Base-by-base conservation (phyloP, 352 stramenopile genomes). In the Ophiocytium majus region DNA sequence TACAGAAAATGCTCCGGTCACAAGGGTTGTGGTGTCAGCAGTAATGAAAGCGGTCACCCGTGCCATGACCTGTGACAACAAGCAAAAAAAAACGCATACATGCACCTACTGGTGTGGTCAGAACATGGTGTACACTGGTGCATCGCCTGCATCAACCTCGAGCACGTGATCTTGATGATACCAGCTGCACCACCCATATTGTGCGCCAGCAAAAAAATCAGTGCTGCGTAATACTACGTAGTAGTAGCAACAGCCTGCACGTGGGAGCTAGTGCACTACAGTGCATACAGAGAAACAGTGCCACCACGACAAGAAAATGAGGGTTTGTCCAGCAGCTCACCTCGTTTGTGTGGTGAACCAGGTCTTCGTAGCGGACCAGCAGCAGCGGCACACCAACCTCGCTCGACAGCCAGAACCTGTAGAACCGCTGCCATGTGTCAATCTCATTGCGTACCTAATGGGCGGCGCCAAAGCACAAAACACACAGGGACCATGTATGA, bases 321-420 rank as follows among this genome's bases (percentile, higher is more conserved):
- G n/a, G n/a, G n/a, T n/a, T n/a, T n/a, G n/a, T 57, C 5, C 43
- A 57, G 43, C 14, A 28, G 17, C 50, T 37, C 81, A 86, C 81
- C 76, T 86, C 17, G 23, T 66, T 28, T 14, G 82, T 86, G 33
- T 86, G 82, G 43, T 50, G 32, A 14, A 86, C 37, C 33, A 89
- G 76, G 83, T 89, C 86, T 50, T 98, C 95, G 88, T 97, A 98
- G 28, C 94, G 92, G 36, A 98, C 91, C 63, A 97, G 90, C 76
- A 97, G 93, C 86, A 97, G 92, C 5, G 94, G 93, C 50, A 97
- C 66, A 14, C 14, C 93, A 43, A 94, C 92, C n/a, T n/a, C n/a
- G n/a, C 93, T 91, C 43, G 94, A 96, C 9, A 92, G 87, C 94
- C 94, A 98, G 89, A 94, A 96, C 35, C 90, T 89, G 85, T 98